phyloP scores from a whole-genome alignment of 306 rosid species.

The Dryas alaskensis region DNA sequence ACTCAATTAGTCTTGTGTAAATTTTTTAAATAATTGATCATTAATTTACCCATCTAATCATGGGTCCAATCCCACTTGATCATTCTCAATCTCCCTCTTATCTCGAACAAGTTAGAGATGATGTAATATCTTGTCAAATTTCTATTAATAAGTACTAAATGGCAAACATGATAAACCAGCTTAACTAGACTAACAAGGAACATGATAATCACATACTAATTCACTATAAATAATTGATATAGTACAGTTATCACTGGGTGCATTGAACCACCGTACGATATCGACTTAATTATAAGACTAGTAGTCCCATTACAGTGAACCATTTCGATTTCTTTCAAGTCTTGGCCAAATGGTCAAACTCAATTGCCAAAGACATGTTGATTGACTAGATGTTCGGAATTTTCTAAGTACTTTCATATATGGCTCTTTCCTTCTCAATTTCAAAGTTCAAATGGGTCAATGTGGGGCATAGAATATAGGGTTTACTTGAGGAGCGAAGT shows the following conservation, averaged over 20 bases:
- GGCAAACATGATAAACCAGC: conserved; percentile 47
- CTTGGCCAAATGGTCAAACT: too few species aligned
- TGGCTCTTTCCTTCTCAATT: too few species aligned
- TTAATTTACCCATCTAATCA: conserved; percentile 38
- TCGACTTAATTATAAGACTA: neutral
- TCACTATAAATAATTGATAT: conserved; percentile 10
- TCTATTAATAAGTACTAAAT: conserved; percentile 45
- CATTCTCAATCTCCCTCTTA: conserved; percentile 24
- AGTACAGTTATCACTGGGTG: neutral
- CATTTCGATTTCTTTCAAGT: too few species aligned
- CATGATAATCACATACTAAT: conserved; percentile 32
- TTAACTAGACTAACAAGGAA: conserved; percentile 62
- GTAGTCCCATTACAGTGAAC: neutral
- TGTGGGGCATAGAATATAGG: too few species aligned
- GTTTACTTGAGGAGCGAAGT: too few species aligned
- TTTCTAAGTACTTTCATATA: too few species aligned
- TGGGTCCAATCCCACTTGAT: conserved; percentile 29
- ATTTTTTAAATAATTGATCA: neutral
- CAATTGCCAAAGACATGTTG: too few species aligned
- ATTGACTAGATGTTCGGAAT: too few species aligned
- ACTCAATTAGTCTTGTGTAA: neutral
- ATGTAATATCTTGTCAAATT: conserved; percentile 47
- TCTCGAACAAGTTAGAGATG: conserved; percentile 32
- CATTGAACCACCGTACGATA: conserved; percentile 21
- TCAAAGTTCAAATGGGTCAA: too few species aligned